Evolutionary conservation across 164 flowering plant species (phyloP).

Genomic region (Echeveria elegans): DNA sequence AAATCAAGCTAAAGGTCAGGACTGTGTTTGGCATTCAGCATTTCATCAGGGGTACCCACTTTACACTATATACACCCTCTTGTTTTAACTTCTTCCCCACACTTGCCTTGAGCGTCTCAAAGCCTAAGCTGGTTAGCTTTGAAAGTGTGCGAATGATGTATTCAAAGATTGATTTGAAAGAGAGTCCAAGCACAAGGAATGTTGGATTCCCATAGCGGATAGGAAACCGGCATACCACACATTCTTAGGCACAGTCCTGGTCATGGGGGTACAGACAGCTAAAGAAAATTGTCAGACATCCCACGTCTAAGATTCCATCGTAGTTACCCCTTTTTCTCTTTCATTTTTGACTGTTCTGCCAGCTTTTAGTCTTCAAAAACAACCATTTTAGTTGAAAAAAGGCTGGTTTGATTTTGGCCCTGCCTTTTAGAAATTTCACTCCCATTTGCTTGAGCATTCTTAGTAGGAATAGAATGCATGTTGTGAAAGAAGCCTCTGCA

Average conservation of each 20-base stretch:
- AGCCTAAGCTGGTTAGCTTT: too few species aligned
- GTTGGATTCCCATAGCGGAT: constrained; percentile 3
- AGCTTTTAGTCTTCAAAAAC: neutral
- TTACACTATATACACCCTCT: too few species aligned
- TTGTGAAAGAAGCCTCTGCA: neutral
- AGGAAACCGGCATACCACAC: neutral
- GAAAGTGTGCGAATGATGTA: too few species aligned
- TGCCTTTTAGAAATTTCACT: constrained; percentile 5
- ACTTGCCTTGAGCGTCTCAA: neutral
- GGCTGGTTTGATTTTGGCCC: neutral
- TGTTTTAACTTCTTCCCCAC: neutral
- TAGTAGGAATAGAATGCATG: too few species aligned
- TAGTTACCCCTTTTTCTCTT: neutral
- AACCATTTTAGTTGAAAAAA: neutral
- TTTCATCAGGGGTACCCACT: neutral
- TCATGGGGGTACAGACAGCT: neutral
- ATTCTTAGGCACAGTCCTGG: neutral
- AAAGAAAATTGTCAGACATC: constrained; percentile 3
- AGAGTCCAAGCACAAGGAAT: neutral
- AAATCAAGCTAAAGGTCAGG: too few species aligned
- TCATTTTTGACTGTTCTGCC: neutral
- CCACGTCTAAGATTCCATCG: constrained; percentile 3
- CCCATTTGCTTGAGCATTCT: neutral
- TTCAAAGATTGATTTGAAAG: neutral
- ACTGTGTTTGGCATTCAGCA: constrained; percentile 1